phyloP scores from a whole-genome alignment of 495 filamentous ascomycete species.

The Lasiosphaeris hirsuta region DNA sequence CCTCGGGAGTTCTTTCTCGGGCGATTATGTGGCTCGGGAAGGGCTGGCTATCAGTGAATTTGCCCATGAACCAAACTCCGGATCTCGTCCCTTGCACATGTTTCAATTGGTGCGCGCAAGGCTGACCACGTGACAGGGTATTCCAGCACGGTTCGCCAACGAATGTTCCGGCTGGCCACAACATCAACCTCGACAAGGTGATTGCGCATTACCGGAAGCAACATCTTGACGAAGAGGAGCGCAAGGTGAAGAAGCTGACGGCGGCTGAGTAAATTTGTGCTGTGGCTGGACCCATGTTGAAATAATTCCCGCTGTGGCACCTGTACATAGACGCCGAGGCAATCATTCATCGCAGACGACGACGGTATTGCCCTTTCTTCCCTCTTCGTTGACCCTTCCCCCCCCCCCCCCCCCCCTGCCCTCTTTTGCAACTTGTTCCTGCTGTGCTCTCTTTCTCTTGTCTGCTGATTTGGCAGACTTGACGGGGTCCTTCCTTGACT shows the following conservation, averaged over 20 bases:
- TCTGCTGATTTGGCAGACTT: not conserved
- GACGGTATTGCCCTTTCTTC: not conserved
- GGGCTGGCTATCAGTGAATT: not conserved
- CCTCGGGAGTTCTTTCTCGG: too few relatives aligned
- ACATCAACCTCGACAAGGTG: conserved; percentile 42
- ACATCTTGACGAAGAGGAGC: conserved; percentile 44
- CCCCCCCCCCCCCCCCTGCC: not conserved
- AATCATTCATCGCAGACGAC: conserved; percentile 14
- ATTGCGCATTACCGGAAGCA: conserved; percentile 47
- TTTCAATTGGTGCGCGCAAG: conserved; percentile 13
- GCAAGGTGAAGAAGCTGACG: conserved; percentile 42
- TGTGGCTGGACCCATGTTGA: conserved; percentile 2
- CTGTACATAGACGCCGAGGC: conserved; percentile 25
- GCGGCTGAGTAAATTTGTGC: conserved; percentile 22
- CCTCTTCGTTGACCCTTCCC: conserved; percentile 1
- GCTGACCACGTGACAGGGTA: conserved; percentile 38
- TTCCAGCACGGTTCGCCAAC: conserved; percentile 40
- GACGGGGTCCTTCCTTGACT: not conserved
- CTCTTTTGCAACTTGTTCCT: not conserved
- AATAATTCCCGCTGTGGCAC: conserved; percentile 20
- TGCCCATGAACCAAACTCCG: not conserved
- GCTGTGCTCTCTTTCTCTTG: not conserved
- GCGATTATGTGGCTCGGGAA: too few relatives aligned
- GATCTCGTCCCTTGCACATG: not conserved
- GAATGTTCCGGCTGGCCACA: conserved; percentile 46